phyloP scores from a whole-genome alignment of 495 filamentous ascomycete genomes.

The Bryoglossum gracile region DNA sequence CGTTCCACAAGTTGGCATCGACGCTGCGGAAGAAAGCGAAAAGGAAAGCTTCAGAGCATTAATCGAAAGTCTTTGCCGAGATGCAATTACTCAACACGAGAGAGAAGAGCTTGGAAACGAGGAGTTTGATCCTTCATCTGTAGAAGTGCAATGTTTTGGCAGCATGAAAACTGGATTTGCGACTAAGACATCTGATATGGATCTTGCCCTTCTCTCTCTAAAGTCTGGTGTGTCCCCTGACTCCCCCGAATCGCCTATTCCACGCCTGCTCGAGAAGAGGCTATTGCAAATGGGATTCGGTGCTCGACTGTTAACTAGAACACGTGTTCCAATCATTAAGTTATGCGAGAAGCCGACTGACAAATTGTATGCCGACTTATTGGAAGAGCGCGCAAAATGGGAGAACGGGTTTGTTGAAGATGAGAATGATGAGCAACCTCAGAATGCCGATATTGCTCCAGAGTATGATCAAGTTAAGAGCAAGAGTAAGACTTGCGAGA shows the following conservation, averaged over 20 bases:
- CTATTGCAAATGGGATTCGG: slow-evolving; percentile 64
- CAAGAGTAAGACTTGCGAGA: not conserved
- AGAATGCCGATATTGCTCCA: slow-evolving; percentile 17
- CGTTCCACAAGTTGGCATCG: slow-evolving; percentile 40
- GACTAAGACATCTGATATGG: slow-evolving; percentile 67
- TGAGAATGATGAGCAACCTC: slow-evolving; percentile 32
- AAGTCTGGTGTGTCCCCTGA: slow-evolving; percentile 41
- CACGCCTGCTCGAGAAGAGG: slow-evolving; percentile 57
- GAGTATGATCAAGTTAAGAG: slow-evolving; percentile 15
- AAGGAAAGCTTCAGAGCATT: slow-evolving; percentile 55
- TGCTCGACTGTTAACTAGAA: slow-evolving; percentile 60
- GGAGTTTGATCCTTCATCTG: slow-evolving; percentile 41
- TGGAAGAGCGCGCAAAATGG: slow-evolving; percentile 54
- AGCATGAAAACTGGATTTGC: slow-evolving; percentile 70
- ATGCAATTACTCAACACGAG: slow-evolving; percentile 45
- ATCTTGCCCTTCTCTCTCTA: slow-evolving; percentile 58
- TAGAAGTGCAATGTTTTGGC: slow-evolving; percentile 62
- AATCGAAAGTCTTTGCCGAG: slow-evolving; percentile 50
- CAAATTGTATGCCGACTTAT: slow-evolving; percentile 42
- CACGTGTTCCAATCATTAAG: slow-evolving; percentile 77
- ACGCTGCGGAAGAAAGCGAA: slow-evolving; percentile 43
- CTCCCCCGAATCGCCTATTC: slow-evolving; percentile 46
- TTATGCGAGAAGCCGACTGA: slow-evolving; percentile 60
- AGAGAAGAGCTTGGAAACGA: slow-evolving; percentile 21
- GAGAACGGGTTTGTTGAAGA: slow-evolving; percentile 38